phyloP scores from a whole-genome alignment of 805 yeast species.

The Saccharomycopsis olivae region DNA sequence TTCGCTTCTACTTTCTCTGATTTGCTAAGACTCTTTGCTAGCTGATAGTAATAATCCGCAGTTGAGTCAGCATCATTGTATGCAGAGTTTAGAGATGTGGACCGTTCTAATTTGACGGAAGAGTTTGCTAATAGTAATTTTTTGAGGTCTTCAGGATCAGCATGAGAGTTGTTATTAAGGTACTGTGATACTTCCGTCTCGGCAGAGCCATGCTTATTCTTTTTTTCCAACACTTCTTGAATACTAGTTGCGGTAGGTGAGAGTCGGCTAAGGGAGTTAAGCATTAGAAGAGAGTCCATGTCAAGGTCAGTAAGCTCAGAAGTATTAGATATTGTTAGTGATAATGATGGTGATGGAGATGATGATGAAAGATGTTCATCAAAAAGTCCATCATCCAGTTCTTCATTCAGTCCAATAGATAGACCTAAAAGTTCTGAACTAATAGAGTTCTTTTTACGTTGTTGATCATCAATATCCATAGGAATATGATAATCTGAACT shows the following conservation, averaged over 20 bases:
- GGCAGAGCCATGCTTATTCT: background rate
- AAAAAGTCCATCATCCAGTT: conserved; percentile 4
- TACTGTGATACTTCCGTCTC: conserved; percentile 1
- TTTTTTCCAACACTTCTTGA: background rate
- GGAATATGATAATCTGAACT: too few species aligned
- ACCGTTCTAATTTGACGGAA: conserved; percentile 10
- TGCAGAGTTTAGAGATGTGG: conserved; percentile 7
- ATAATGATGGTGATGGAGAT: conserved; percentile 16
- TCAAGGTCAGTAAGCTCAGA: conserved; percentile 16
- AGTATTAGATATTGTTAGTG: conserved; percentile 12
- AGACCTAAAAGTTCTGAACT: too few species aligned
- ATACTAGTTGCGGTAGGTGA: conserved; percentile 10
- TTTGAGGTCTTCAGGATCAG: conserved; percentile 10
- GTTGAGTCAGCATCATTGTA: too few species aligned
- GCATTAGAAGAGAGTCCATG: conserved; percentile 7
- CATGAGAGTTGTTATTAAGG: conserved; percentile 5
- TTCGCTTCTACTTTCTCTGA: too few species aligned
- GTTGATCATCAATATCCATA: too few species aligned
- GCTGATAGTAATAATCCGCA: too few species aligned
- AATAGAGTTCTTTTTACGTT: too few species aligned
- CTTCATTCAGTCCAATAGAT: background rate
- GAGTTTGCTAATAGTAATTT: conserved; percentile 3
- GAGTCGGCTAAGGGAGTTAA: conserved; percentile 3
- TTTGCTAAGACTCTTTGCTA: too few species aligned
- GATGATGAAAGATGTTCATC: conserved; percentile 1